Evolutionary conservation across 495 filamentous ascomycete genomes (phyloP).

Genomic region (Tuber microsphaerosporum): DNA sequence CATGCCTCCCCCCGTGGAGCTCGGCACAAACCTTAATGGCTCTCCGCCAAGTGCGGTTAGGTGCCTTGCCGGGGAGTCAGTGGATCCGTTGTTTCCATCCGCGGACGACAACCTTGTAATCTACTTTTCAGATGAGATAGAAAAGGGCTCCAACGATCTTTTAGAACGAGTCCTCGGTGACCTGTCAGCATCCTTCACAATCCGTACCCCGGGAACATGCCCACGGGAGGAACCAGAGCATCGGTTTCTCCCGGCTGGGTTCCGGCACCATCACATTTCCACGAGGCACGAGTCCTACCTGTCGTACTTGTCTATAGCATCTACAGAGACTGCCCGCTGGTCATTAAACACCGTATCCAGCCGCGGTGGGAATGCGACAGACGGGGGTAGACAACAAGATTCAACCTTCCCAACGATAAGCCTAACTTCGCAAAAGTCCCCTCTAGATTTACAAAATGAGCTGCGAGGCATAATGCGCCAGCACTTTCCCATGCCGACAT

Average conservation of each 20-base stretch:
- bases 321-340: not conserved
- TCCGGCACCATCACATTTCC: not conserved
- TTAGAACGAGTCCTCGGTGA: slow-evolving; percentile 30
- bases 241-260: not conserved
- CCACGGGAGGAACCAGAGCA: not conserved
- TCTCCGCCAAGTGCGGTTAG: not conserved
- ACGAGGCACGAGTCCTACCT: not conserved
- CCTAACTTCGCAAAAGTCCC: slow-evolving; percentile 19
- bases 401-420: slow-evolving; percentile 24
- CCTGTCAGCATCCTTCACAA: slow-evolving; percentile 28
- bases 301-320: not conserved
- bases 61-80: slow-evolving; percentile 16
- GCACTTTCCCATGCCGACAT: slow-evolving; percentile 15
- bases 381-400: not conserved
- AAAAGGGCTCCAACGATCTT: slow-evolving; percentile 13
- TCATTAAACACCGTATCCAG: not conserved
- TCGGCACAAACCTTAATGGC: slow-evolving; percentile 18
- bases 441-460: slow-evolving; percentile 33
- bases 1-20: slow-evolving; percentile 24
- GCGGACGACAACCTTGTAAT: slow-evolving; percentile 24
- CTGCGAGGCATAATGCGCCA: slow-evolving; percentile 28
- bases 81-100: slow-evolving; percentile 28
- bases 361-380: not conserved
- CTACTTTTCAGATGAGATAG: slow-evolving; percentile 9
- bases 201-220: slow-evolving; percentile 24